Base-by-base conservation (phyloP, 805 yeast species). In the Saitoella complicata region DNA sequence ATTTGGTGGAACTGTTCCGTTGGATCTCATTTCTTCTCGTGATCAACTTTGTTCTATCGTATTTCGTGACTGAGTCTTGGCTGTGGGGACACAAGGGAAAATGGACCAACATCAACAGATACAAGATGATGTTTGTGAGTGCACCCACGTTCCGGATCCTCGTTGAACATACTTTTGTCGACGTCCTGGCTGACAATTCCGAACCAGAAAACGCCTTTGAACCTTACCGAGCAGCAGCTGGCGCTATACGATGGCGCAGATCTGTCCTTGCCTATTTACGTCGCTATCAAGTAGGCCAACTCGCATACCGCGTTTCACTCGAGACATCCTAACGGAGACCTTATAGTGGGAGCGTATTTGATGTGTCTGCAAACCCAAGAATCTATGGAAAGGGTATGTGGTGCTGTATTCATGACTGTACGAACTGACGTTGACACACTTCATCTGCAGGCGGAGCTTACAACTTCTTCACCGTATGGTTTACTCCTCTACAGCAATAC, bases 31-130 rank as follows among this genome's bases (percentile, higher is more conserved):
- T 21, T 4, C 21, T 73, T 1, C 48, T 76, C 3, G 48, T 72
- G 5, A 43, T 73, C 13, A 73, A 70, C 51, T 64, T 72, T 6
- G 11, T 70, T 1, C 52, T 71, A 2, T 78, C 83, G 1, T 78
- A 73, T 61, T 67, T 69, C 63, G 65, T 76, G 48, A 80, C 86
- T 0, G 68, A 71, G 1, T 57, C 79, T 0, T 45, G 70, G 3
- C 65, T 73, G 1, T 79, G 85, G 85, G 80, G 81, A 5, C 69
- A 71, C 54, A 57, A 66, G 3, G 78, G 1, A 66, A 66, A 50
- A 68, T 68, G 62, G 46, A 69, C 10, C 66, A 73, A 53, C 58
- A 63, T 2, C 47, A 65, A 5, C 80, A 68, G 51, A 54, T 69
- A 40, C 49, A 56, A 40, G 64, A 56, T 49, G 21, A 51, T 7